Evolutionary conservation across 2,329 filamentous ascomycete species (phyloP).

Genomic region (Fusarium sp.): DNA sequence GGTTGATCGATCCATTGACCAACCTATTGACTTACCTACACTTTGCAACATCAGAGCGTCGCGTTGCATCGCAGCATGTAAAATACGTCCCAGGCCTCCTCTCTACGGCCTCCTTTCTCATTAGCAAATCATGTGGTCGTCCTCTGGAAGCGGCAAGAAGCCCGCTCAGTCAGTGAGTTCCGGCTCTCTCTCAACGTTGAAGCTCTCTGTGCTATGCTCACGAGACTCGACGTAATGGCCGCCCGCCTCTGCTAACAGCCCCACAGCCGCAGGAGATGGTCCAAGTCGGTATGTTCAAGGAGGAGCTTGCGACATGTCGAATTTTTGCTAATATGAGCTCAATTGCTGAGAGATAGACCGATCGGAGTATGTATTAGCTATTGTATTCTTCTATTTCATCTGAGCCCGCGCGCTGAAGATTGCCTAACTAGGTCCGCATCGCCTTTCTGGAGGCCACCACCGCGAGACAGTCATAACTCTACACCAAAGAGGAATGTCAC

Average conservation of each 20-base stretch:
- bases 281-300: constrained; percentile 85
- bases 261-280: constrained; percentile 89
- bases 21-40: constrained; percentile 36
- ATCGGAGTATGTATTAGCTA: constrained; percentile 69
- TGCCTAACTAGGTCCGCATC: constrained; percentile 76
- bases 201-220: constrained; percentile 39
- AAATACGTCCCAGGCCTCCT: constrained; percentile 44
- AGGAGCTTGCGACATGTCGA: constrained; percentile 27
- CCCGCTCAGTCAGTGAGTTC: constrained; percentile 76
- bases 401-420: constrained; percentile 49
- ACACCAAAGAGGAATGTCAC: constrained; percentile 65
- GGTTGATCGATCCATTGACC: constrained; percentile 33
- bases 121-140: constrained; percentile 71
- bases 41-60: constrained; percentile 46
- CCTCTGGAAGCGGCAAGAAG: constrained; percentile 78
- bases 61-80: constrained; percentile 52
- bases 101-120: constrained; percentile 44
- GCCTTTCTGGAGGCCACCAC: constrained; percentile 85
- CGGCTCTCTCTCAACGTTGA: constrained; percentile 30
- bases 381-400: constrained; percentile 4
- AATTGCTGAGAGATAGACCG: constrained; percentile 63
- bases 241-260: constrained; percentile 54
- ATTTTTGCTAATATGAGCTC: constrained; percentile 48
- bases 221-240: constrained; percentile 46
- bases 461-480: constrained; percentile 60